A percentile compares a stretch with the other conserved stretches of the same genome.
phyloP scores from a whole-genome alignment of 768 basidiomycete species.

The Leucosporidium creatinivorum region DNA sequence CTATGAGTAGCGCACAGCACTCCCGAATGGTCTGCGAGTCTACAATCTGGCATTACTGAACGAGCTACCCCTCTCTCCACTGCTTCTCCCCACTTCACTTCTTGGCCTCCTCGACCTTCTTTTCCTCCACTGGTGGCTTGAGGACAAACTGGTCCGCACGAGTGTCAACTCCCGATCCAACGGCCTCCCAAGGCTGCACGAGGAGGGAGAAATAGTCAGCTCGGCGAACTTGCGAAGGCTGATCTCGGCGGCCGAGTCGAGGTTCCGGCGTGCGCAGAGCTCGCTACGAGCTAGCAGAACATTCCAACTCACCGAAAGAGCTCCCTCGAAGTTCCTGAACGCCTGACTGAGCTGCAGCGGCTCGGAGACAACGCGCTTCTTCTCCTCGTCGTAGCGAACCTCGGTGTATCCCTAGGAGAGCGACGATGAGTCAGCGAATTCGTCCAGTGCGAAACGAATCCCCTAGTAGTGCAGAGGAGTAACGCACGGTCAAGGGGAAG shows the following conservation, averaged over 20 bases:
- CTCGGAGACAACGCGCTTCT: constrained; percentile 48
- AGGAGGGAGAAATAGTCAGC: too few relatives aligned
- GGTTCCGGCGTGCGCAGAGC: background rate
- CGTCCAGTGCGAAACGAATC: background rate
- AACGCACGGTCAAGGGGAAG: constrained; percentile 84
- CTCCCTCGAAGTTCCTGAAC: constrained; percentile 87
- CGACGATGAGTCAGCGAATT: background rate
- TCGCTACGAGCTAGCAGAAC: background rate
- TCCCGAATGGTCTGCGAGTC: too few relatives aligned
- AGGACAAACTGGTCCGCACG: constrained; percentile 5
- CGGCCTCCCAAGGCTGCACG: constrained; percentile 6
- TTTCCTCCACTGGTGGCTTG: constrained; percentile 8
- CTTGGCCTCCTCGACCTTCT: background rate
- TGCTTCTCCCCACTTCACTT: background rate
- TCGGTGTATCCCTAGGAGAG: constrained; percentile 87
- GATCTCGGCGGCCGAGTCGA: too few relatives aligned
- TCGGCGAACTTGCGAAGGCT: too few relatives aligned
- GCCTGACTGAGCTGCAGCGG: constrained; percentile 96
- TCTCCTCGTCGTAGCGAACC: constrained; percentile 80
- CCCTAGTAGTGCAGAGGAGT: background rate
- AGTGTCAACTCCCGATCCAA: constrained; percentile 6
- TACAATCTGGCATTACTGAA: too few relatives aligned
- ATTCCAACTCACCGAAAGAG: constrained; percentile 24
- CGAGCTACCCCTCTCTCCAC: too few relatives aligned
- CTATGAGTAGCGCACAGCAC: too few relatives aligned